Percentiles rank a stretch among this genome's conserved stretches.
phyloP scores from a whole-genome alignment of 1,139 yeast genomes.

The Sugiyamaella japonica region DNA sequence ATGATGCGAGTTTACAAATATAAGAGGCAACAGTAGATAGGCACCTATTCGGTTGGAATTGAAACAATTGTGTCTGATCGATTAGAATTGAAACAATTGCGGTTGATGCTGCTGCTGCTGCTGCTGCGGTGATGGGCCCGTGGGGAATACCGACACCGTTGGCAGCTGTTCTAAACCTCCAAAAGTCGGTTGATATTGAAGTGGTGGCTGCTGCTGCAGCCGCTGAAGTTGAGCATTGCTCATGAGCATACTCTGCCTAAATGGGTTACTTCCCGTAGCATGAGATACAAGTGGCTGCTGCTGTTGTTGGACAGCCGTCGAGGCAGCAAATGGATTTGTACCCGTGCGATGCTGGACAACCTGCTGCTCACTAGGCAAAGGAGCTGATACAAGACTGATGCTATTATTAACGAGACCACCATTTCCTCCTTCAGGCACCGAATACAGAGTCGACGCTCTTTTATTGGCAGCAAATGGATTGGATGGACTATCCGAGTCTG shows the following conservation, averaged over 20 bases:
- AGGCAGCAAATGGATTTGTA: slow-evolving; percentile 49
- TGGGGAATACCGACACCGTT: slow-evolving; percentile 35
- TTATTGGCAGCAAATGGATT: slow-evolving; percentile 33
- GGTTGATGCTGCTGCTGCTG: slow-evolving; percentile 8
- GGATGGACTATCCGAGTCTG: slow-evolving; percentile 16
- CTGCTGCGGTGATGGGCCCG: neutral
- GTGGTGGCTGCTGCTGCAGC: slow-evolving; percentile 23
- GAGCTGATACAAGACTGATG: neutral
- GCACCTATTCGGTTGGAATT: slow-evolving; percentile 6
- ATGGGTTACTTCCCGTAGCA: slow-evolving; percentile 36
- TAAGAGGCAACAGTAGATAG: neutral
- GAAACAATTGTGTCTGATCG: slow-evolving; percentile 5
- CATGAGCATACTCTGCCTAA: slow-evolving; percentile 29
- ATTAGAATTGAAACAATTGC: slow-evolving; percentile 10
- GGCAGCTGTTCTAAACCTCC: slow-evolving; percentile 34
- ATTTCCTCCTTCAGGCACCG: slow-evolving; percentile 18
- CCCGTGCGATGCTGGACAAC: slow-evolving; percentile 37
- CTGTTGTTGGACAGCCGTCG: slow-evolving; percentile 13
- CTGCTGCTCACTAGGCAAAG: neutral
- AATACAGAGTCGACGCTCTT: slow-evolving; percentile 28
- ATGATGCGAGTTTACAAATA: slow-evolving; percentile 3
- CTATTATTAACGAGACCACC: neutral
- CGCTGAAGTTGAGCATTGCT: slow-evolving; percentile 5
- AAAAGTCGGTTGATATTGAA: slow-evolving; percentile 31
- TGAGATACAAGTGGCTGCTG: slow-evolving; percentile 21